Evolutionary conservation across 495 filamentous ascomycete genomes (phyloP).

Genomic region (Neurospora sublineolata): DNA sequence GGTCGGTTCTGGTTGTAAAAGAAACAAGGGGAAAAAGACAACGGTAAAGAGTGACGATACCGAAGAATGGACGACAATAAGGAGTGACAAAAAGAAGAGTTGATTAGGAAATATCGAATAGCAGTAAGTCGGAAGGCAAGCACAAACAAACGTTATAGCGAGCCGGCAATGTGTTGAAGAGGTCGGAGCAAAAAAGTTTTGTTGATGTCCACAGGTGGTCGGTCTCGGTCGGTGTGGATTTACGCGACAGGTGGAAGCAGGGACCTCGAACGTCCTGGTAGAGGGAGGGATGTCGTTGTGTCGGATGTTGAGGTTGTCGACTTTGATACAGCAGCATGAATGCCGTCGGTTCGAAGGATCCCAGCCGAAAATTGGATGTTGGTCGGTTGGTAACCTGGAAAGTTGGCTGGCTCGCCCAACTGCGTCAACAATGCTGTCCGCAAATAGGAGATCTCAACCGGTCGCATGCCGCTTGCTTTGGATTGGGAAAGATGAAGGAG

Average conservation of each 20-base stretch:
- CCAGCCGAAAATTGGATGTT: not conserved
- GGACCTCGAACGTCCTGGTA: not conserved
- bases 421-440: not conserved
- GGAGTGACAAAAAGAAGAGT: not conserved
- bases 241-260: not conserved
- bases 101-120: not conserved
- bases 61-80: not conserved
- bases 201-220: not conserved
- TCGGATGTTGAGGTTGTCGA: not conserved
- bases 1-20: not conserved
- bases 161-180: not conserved
- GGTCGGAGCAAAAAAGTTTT: not conserved
- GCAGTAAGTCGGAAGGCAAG: not conserved
- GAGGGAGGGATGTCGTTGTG: not conserved
- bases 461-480: not conserved
- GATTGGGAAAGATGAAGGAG: constrained; percentile 8
- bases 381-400: not conserved
- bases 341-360: not conserved
- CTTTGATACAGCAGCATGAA: not conserved
- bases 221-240: not conserved
- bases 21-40: not conserved
- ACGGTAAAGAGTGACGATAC: not conserved
- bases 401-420: not conserved
- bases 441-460: not conserved
- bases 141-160: not conserved